Percentiles rank a stretch among this genome's conserved stretches.
phyloP scores from a whole-genome alignment of 805 yeast species.

The Kodamaea hsintzibuensis region DNA sequence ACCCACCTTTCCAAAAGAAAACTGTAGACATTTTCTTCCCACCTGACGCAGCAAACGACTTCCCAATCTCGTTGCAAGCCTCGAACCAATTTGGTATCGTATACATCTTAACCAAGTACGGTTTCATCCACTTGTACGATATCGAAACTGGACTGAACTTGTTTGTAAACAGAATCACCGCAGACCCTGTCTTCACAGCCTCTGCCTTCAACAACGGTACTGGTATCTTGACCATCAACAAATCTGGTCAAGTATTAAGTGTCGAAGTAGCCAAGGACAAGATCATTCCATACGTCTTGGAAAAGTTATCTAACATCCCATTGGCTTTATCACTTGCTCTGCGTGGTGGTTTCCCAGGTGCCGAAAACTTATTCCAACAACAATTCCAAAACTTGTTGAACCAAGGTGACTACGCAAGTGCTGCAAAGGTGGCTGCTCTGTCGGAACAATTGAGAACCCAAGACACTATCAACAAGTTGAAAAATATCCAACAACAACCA shows the following conservation, averaged over 20 bases:
- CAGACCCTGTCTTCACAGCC: conserved; percentile 93
- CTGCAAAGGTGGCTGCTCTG: conserved; percentile 96
- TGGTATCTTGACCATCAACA: conserved; percentile 92
- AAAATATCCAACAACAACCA: conserved; percentile 85
- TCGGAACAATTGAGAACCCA: conserved; percentile 91
- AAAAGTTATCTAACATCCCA: conserved; percentile 80
- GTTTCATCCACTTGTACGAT: conserved; percentile 94
- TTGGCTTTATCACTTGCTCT: conserved; percentile 87
- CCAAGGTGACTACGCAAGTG: conserved; percentile 85
- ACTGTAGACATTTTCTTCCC: conserved; percentile 94
- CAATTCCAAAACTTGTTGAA: conserved; percentile 85
- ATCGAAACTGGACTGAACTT: conserved; percentile 88
- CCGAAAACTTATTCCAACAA: conserved; percentile 85
- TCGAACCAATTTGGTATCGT: conserved; percentile 83
- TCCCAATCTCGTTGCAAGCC: conserved; percentile 91
- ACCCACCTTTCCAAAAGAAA: conserved; percentile 86
- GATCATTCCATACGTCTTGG: conserved; percentile 85
- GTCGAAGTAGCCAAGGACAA: conserved; percentile 85
- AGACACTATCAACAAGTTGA: conserved; percentile 89
- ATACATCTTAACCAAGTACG: conserved; percentile 90
- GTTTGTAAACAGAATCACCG: conserved; percentile 94
- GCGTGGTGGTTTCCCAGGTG: conserved; percentile 97
- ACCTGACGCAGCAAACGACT: conserved; percentile 92
- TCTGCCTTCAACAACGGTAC: conserved; percentile 65
- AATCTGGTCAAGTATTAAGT: conserved; percentile 91